Conservation (phyloP, 2,329 filamentous ascomycete species). For the Stemphylium vesicarium region DNA sequence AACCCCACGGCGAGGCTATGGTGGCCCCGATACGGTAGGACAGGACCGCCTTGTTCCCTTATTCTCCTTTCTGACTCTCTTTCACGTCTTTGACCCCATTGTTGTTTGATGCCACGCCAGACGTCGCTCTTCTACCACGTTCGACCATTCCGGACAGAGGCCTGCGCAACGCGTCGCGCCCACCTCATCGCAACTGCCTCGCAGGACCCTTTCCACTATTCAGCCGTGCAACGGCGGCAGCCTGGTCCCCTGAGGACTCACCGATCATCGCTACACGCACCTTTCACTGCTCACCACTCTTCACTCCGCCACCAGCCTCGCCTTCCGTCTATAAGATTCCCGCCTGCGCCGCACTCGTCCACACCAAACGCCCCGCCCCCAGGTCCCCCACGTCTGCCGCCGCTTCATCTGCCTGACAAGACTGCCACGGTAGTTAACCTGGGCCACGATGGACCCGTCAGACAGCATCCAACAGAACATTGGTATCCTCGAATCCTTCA, state of each 20-base stretch:
- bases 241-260: conserved; percentile 9
- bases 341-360: conserved; percentile 2
- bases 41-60: conserved; percentile 3
- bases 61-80: not conserved
- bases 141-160: not conserved
- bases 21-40: conserved; percentile 8
- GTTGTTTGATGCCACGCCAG: not conserved
- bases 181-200: conserved; percentile 10
- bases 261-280: conserved; percentile 1
- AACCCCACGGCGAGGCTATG: conserved; percentile 15
- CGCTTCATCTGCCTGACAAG: not conserved
- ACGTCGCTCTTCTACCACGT: not conserved
- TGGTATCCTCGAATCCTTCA: conserved; percentile 2
- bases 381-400: not conserved
- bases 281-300: conserved; percentile 1
- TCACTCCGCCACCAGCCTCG: conserved; percentile 1
- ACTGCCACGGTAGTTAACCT: not conserved
- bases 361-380: not conserved
- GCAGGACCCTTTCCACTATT: conserved; percentile 4
- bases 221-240: conserved; percentile 7
- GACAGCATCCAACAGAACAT: conserved; percentile 6
- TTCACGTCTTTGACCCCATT: not conserved
- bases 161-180: conserved; percentile 17
- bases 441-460: not conserved
- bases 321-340: conserved; percentile 1